Evolutionary conservation across 805 yeast species (phyloP).

Genomic region (Ogataea nakhonphanomensis): DNA sequence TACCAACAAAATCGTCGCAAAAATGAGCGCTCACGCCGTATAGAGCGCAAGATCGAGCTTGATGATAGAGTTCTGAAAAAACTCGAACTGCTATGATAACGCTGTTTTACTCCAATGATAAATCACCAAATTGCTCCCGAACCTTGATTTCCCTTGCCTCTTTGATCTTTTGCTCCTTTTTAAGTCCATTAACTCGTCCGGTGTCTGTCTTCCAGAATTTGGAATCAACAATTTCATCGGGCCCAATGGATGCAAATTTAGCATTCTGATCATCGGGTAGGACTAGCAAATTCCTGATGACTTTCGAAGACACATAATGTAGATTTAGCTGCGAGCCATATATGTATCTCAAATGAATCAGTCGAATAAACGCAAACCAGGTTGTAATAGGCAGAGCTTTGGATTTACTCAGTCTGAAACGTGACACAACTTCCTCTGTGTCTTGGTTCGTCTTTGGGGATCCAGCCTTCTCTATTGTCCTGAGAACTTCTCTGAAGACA

Average conservation of each 20-base stretch:
- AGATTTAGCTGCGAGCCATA: conserved; percentile 50
- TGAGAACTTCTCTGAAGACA: conserved; percentile 54
- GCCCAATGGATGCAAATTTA: conserved; percentile 12
- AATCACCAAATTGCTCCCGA: conserved; percentile 22
- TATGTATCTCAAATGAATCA: conserved; percentile 47
- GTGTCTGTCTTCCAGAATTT: conserved; percentile 20
- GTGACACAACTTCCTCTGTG: conserved; percentile 19
- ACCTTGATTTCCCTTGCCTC: conserved; percentile 26
- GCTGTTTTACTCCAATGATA: conserved; percentile 10
- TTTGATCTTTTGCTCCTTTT: conserved; percentile 25
- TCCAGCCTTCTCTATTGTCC: conserved; percentile 41
- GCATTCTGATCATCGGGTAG: conserved; percentile 15
- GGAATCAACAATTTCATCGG: conserved; percentile 7
- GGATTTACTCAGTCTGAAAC: conserved; percentile 43
- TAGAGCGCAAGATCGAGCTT: conserved; percentile 9
- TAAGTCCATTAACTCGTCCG: conserved; percentile 18
- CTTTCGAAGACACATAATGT: conserved; percentile 38
- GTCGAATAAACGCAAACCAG: conserved; percentile 49
- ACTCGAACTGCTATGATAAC: not conserved
- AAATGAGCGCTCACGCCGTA: conserved; percentile 7
- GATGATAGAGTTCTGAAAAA: conserved; percentile 2
- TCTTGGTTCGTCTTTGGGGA: conserved; percentile 9
- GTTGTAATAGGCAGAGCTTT: conserved; percentile 45
- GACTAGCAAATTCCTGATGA: conserved; percentile 21
- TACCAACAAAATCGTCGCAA: not conserved